A percentile compares a stretch with the other conserved stretches of the same genome.
Conservation (phyloP, 2,329 filamentous ascomycete species). For the Furcasterigmium furcatum region DNA sequence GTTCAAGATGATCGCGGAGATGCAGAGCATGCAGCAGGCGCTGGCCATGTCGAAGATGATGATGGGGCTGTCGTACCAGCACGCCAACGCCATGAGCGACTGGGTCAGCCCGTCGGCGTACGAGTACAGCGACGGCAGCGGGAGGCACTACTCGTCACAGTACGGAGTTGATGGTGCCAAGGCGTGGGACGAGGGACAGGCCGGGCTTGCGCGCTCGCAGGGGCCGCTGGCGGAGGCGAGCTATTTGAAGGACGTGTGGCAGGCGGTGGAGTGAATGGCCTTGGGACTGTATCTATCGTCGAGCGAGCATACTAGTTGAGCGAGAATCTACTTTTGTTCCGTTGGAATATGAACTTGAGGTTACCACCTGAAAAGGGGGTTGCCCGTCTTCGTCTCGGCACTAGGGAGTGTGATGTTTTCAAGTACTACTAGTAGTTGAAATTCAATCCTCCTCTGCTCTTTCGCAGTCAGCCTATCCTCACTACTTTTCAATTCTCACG, state of each 20-base stretch:
- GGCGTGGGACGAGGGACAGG: slow-evolving; percentile 1
- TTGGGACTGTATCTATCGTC: too few species aligned
- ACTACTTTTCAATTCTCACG: too few species aligned
- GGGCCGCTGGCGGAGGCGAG: background rate
- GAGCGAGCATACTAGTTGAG: too few species aligned
- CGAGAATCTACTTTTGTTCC: too few species aligned
- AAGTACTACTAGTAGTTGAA: too few species aligned
- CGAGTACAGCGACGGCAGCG: slow-evolving; percentile 25
- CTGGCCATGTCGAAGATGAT: slow-evolving; percentile 15
- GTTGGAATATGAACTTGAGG: too few species aligned
- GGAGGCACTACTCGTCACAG: slow-evolving; percentile 31
- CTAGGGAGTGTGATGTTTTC: too few species aligned
- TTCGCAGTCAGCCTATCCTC: too few species aligned
- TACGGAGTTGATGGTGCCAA: slow-evolving; percentile 21
- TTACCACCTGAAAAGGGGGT: too few species aligned
- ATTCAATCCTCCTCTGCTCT: too few species aligned
- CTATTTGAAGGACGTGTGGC: slow-evolving; percentile 1
- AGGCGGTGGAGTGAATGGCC: slow-evolving; percentile 1
- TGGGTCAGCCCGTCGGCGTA: slow-evolving; percentile 12
- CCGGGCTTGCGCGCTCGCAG: background rate
- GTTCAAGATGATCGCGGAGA: slow-evolving; percentile 4
- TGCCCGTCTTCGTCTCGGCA: too few species aligned
- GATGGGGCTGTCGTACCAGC: slow-evolving; percentile 7
- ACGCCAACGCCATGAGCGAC: slow-evolving; percentile 26
- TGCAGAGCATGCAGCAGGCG: slow-evolving; percentile 11